Conservation (phyloP, 352 stramenopile genomes). For the Achlya hypogyna region DNA sequence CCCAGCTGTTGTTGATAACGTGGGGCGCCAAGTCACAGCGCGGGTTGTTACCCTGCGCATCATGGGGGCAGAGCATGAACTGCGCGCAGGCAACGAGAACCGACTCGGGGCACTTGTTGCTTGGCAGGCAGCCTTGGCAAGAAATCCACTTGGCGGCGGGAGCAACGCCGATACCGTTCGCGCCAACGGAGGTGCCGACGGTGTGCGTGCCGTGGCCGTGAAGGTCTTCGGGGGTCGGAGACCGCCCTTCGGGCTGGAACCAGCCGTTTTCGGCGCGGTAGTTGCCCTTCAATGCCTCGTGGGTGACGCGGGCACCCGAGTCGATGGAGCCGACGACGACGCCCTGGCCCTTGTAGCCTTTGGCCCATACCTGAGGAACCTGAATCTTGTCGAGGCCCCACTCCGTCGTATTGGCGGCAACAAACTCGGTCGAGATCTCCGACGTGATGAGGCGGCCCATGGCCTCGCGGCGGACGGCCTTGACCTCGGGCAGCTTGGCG, state of each 20-base stretch:
- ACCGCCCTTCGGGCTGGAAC: slow-evolving; percentile 31
- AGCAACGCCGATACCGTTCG: slow-evolving; percentile 31
- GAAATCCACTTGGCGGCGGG: slow-evolving; percentile 40
- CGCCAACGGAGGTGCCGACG: slow-evolving; percentile 34
- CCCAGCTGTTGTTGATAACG: slow-evolving; percentile 57
- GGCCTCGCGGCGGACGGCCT: slow-evolving; percentile 1
- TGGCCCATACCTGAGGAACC: slow-evolving; percentile 2
- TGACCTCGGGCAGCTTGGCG: slow-evolving; percentile 14
- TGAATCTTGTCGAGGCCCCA: slow-evolving; percentile 17
- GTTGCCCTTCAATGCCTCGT: slow-evolving; percentile 23
- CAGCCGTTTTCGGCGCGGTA: slow-evolving; percentile 32
- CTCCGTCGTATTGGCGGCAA: background rate
- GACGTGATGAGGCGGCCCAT: slow-evolving; percentile 1
- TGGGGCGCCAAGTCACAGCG: slow-evolving; percentile 43
- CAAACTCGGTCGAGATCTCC: background rate
- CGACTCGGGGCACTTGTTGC: slow-evolving; percentile 20
- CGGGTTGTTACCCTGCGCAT: slow-evolving; percentile 38
- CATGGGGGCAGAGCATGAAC: slow-evolving; percentile 51
- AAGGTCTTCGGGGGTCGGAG: slow-evolving; percentile 28
- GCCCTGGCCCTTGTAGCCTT: slow-evolving; percentile 4
- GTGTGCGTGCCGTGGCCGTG: slow-evolving; percentile 45
- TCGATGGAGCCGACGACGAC: slow-evolving; percentile 21
- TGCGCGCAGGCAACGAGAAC: slow-evolving; percentile 33
- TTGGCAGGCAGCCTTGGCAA: slow-evolving; percentile 31
- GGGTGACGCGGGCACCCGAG: slow-evolving; percentile 5